Conservation (phyloP, 768 basidiomycete species). For the Auriscalpium vulgare region DNA sequence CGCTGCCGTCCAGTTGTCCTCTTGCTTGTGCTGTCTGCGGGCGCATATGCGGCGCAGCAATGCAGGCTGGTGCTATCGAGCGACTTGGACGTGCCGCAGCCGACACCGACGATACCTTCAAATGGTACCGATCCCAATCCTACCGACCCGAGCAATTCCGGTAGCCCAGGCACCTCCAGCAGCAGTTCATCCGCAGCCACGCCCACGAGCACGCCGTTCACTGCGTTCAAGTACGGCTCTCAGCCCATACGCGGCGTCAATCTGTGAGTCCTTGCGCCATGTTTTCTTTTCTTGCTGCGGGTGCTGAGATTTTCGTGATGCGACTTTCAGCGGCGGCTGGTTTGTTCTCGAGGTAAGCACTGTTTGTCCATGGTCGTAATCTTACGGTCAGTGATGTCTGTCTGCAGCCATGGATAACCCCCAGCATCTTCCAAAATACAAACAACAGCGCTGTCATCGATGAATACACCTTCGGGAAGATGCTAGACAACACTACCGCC, state of each 20-base stretch:
- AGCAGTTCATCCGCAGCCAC: conserved; percentile 9
- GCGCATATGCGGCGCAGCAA: conserved; percentile 16
- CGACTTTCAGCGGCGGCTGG: conserved; percentile 46
- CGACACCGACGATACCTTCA: conserved; percentile 3
- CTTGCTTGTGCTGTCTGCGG: background rate
- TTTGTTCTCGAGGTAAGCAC: conserved; percentile 47
- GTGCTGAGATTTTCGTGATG: too few species aligned
- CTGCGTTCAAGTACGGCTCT: conserved; percentile 27
- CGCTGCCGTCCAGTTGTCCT: background rate
- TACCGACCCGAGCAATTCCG: background rate
- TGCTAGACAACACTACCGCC: conserved; percentile 38
- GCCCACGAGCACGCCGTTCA: conserved; percentile 27
- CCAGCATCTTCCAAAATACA: conserved; percentile 60
- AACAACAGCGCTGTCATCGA: conserved; percentile 49
- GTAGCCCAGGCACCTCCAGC: background rate
- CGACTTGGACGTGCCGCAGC: conserved; percentile 4
- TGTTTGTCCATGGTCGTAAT: background rate
- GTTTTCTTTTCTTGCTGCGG: background rate
- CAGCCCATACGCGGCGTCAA: conserved; percentile 52
- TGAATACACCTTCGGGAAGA: conserved; percentile 53
- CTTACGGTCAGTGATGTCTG: background rate
- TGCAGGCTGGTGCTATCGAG: conserved; percentile 15
- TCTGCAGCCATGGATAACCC: conserved; percentile 69
- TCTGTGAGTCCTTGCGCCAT: conserved; percentile 34
- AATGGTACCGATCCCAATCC: background rate